Evolutionary conservation across 148 eudicot species (phyloP), one percentile per base, ranked within the genome.

Genomic region (Vaccinium darrowii): DNA sequence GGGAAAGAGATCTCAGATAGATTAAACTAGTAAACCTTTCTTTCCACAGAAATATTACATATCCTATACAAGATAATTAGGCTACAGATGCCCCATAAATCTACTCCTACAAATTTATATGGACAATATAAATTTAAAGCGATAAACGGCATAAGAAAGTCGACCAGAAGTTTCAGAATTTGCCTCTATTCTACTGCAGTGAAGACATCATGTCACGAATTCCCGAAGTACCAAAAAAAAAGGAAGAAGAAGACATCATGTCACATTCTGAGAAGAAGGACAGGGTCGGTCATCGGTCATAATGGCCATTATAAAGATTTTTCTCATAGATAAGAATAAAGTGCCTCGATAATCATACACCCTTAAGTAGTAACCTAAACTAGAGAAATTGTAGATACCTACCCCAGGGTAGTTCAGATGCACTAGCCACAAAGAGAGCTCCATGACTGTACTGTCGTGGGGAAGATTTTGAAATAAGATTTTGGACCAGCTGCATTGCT

Each of bases 401-500:
- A 96, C 99, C 87, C 74, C 90, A 43, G 88, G 84, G 85, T 33
- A 89, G 79, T 93, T 91, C 74, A 90, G 86, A 83, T 95, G 89
- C 91, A 90, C 88, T 76, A 97, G 90, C 99, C 98, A 97, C 79
- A 87, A 78, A 77, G 94, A 92, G 78, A 97, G 93, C 89, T 92
- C 88, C 92, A 93, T 84, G 84, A 93, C 93, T n/a, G 87, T 56
- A 85, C 92, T 88, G 81, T 94, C 94, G 50, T 91, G 91, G 13
- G 98, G 79, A 88, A 93, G 81, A 78, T 91, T 88, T 84, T 91
- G 94, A 79, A 90, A 83, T 72, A 56, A 82, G 91, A 80, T 76
- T 83, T 86, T 76, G 84, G 81, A 73, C 81, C 88, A 82, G 74
- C 86, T 23, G 73, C 76, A 71, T 86, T 87, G 85, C 84, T 86